Evolutionary conservation across 352 stramenopile species (phyloP), one percentile per base, ranked within the genome.

Genomic region (Pythium sp.): DNA sequence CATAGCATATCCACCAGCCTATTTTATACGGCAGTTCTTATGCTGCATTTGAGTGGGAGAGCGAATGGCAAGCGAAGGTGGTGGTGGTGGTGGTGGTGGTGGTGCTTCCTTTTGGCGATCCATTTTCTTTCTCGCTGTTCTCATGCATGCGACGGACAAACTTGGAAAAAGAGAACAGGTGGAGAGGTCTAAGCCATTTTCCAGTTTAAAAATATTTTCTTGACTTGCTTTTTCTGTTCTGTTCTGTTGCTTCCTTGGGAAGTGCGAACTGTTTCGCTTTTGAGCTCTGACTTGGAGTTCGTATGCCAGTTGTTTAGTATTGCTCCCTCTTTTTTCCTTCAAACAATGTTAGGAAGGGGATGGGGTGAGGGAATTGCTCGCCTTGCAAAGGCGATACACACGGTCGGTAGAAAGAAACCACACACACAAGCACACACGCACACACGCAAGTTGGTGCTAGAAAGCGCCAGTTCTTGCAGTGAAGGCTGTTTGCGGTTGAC

Each of bases 401-500:
- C 26, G 11, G 36, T 49, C 34, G 20, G n/a, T 20, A 62, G 32
- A 62, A 65, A 47, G 41, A 56, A 64, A 64, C 36, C 46, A 57
- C 59, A 43, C 32, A 77, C 54, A 43, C 41, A 54, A 5, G 28
- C 14, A n/a, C 49, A 26, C 7, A 30, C 22, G 15, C 14, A n/a
- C 49, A 26, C 7, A 30, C 22, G 22, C 22, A 56, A 56, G 9
- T 8, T 14, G 11, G 36, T 5, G 36, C 36, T 43, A 11, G 73
- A 75, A 28, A 80, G 74, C 71, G 75, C 75, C 77, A 76, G 78
- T 79, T 79, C 68, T 70, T 69, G 72, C 36, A 53, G 57, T 47
- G 65, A 55, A 72, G 65, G 34, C n/a, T 43, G 12, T 59, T 28
- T 22, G 34, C 15, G 24, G 53, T 5, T 24, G 5, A 30, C 11